Base-by-base conservation (phyloP, 2,329 filamentous ascomycete genomes). In the Herpomyces periplanetae region DNA sequence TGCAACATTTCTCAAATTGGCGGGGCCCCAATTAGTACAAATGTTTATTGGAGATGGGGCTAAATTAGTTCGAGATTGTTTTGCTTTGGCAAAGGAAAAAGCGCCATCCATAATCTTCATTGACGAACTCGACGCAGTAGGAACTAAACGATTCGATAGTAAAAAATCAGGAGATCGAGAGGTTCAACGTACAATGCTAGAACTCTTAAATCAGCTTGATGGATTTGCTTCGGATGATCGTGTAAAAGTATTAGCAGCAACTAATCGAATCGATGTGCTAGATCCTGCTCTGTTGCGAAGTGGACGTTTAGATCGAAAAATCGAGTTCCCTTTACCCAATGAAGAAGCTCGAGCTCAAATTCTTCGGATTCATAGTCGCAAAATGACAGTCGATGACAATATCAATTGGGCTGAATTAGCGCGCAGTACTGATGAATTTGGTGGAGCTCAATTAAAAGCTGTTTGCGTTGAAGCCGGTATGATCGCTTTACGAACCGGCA, bases 11-110 rank as follows among this genome's bases (percentile, higher is more conserved):
- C 58, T 96, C 35, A 96, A 96, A 43, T 64, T 96, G 22, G 80
- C 80, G 24, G 80, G 80, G 19, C 80, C 84, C 3, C 80, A 96
- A 42, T 57, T 96, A 15, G 80, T 96, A 12, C 80, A 96, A 40
- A 96, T 91, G 80, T 96, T 91, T 39, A 96, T 96, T 15, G 80
- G 80, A 37, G 84, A 96, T 30, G 80, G 80, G 33, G 80, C 84
- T 16, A 96, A 96, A 44, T 54, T 96, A 12, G 80, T 96, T 16
- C 65, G 80, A 23, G 80, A 96, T 44, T 85, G 69, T 42, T 96
- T 96, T 37, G 80, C 80, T 2, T 49, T 96, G 7, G 80, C 80
- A 20, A 96, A 96, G 40, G 80, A 96, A 42, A 96, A 96, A 49
- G 80, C 80, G 0, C 84, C 80, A 1, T 71, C 80, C 23, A 96